Evolutionary conservation across 2,329 filamentous ascomycete genomes (phyloP).

Genomic region (Pseudogymnoascus sp.): DNA sequence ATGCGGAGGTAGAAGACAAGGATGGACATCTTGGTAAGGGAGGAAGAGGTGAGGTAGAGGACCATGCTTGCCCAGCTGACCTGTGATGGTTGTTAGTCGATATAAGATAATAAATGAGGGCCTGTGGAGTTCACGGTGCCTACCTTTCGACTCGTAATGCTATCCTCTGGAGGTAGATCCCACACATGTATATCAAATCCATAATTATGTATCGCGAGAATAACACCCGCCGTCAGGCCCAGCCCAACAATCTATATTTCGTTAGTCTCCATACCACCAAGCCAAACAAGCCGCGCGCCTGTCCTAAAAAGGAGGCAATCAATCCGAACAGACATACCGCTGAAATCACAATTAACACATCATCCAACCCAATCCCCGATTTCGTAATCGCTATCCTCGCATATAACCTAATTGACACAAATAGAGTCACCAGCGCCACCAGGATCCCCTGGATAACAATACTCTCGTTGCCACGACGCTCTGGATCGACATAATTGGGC

Average conservation of each 20-base stretch:
- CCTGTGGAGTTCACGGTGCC: background rate
- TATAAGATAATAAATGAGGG: background rate
- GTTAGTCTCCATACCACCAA: conserved; percentile 13
- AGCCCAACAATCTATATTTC: conserved; percentile 28
- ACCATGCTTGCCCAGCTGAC: conserved; percentile 11
- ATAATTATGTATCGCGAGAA: conserved; percentile 28
- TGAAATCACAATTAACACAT: conserved; percentile 36
- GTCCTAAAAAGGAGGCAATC: background rate
- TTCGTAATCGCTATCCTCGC: conserved; percentile 37
- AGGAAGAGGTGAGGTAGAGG: conserved; percentile 10
- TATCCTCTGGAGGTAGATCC: conserved; percentile 30
- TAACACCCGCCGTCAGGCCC: conserved; percentile 29
- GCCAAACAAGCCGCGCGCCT: background rate
- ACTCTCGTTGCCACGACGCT: conserved; percentile 35
- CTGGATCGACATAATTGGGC: conserved; percentile 39
- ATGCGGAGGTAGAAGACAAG: conserved; percentile 15
- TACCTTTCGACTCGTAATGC: conserved; percentile 29
- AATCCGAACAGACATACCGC: conserved; percentile 26
- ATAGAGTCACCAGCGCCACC: conserved; percentile 32
- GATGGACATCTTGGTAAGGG: conserved; percentile 13
- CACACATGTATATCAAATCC: conserved; percentile 35
- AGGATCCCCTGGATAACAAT: conserved; percentile 35
- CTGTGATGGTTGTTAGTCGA: background rate
- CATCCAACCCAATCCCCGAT: conserved; percentile 37
- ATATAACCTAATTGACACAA: conserved; percentile 38